A percentile compares a stretch with the other conserved stretches of the same genome.
Evolutionary conservation across 1,284 basidiomycete species (phyloP).

Genomic region (Ganoderma resinaceum): DNA sequence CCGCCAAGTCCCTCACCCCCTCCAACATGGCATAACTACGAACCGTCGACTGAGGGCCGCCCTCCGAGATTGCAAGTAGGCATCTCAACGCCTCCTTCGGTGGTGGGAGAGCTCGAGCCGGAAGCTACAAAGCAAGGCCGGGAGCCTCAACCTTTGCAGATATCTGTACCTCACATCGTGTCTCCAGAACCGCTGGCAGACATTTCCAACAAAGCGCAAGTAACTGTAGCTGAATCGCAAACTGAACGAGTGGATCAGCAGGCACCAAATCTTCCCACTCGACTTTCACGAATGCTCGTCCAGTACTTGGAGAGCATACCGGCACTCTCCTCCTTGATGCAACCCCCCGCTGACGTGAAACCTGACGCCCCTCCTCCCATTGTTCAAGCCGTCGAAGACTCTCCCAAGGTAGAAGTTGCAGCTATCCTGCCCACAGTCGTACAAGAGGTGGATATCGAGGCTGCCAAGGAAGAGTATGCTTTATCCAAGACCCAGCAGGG

Average conservation of each 20-base stretch:
- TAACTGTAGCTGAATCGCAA: neutral
- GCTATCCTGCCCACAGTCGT: neutral
- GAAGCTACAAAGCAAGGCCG: neutral
- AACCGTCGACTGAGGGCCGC: neutral
- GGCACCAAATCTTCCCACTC: slow-evolving; percentile 45
- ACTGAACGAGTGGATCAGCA: slow-evolving; percentile 32
- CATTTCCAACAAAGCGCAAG: neutral
- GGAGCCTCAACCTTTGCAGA: neutral
- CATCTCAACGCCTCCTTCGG: neutral
- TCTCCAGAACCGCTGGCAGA: neutral
- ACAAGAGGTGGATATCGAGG: slow-evolving; percentile 28
- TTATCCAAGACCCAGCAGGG: slow-evolving; percentile 72
- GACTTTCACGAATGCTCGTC: slow-evolving; percentile 45
- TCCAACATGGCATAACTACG: neutral
- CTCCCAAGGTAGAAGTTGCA: neutral
- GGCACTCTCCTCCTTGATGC: slow-evolving; percentile 43
- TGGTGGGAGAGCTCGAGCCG: neutral
- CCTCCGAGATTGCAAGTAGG: neutral
- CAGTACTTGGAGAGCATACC: slow-evolving; percentile 58
- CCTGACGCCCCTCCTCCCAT: neutral
- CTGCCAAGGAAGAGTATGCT: slow-evolving; percentile 50
- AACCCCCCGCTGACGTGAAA: slow-evolving; percentile 2
- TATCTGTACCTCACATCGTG: neutral
- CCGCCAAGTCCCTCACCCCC: neutral
- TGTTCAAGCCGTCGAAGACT: neutral